phyloP scores from a whole-genome alignment of 1,284 basidiomycete genomes.

The Coniferiporia sulphurascens region DNA sequence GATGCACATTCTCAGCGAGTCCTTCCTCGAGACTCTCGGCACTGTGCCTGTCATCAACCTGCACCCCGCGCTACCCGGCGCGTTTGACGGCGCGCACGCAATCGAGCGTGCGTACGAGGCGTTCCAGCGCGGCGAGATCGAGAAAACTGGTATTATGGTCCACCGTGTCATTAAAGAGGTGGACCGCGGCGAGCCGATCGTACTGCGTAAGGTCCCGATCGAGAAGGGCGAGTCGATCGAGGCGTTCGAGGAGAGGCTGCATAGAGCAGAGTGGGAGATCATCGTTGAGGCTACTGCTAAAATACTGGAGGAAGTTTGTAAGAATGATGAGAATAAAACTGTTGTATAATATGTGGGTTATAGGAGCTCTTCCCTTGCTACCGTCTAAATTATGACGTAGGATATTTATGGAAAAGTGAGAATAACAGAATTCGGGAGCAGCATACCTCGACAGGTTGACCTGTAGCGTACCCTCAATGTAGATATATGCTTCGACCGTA shows the following conservation, averaged over 20 bases:
- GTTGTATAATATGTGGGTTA: background rate
- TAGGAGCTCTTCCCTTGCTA: background rate
- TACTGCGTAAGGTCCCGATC: conserved; percentile 79
- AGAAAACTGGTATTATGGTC: conserved; percentile 85
- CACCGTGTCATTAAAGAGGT: conserved; percentile 93
- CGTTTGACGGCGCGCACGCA: conserved; percentile 91
- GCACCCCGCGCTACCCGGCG: conserved; percentile 92
- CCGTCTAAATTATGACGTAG: background rate
- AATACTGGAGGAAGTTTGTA: conserved; percentile 47
- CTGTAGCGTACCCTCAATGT: too few relatives aligned
- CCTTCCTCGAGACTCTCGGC: conserved; percentile 39
- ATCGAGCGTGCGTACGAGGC: conserved; percentile 89
- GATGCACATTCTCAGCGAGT: conserved; percentile 84
- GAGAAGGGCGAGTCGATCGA: conserved; percentile 69
- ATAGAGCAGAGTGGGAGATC: conserved; percentile 83
- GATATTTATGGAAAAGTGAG: background rate
- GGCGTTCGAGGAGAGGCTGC: conserved; percentile 76
- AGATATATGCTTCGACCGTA: too few relatives aligned
- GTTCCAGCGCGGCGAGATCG: conserved; percentile 76
- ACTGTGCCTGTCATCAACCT: conserved; percentile 90
- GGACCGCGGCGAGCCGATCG: conserved; percentile 84
- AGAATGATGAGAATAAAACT: background rate
- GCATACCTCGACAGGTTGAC: too few relatives aligned
- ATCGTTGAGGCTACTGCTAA: conserved; percentile 82
- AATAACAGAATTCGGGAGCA: too few relatives aligned